These are phyloP conservation scores for Danielia oregonensis DNA, from an alignment of 805 yeast genomes.

Conservation along the genomic window DNA sequence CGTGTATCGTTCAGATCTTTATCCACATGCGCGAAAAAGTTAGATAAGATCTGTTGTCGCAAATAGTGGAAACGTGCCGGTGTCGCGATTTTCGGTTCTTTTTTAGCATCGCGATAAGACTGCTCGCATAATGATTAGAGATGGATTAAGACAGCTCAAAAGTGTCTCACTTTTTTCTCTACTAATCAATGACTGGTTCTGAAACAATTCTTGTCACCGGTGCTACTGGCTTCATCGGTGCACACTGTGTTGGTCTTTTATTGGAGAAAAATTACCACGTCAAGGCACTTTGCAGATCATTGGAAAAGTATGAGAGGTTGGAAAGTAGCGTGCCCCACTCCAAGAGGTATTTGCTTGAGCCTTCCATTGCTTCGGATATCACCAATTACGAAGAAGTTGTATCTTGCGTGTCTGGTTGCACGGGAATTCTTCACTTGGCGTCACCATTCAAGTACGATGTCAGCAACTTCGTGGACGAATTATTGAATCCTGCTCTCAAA, in stretches of 20 bases:
- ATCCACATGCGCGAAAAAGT: too few relatives aligned
- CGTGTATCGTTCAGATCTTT: too few relatives aligned
- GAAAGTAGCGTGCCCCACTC: neutral
- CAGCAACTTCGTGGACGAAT: slow-evolving; percentile 44
- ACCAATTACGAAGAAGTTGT: slow-evolving; percentile 1
- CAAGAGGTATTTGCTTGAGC: slow-evolving; percentile 2
- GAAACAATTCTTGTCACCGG: slow-evolving; percentile 6
- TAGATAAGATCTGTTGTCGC: too few relatives aligned
- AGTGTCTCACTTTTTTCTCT: neutral
- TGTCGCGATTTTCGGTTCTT: slow-evolving; percentile 2
- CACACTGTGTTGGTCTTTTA: slow-evolving; percentile 6
- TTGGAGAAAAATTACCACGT: slow-evolving; percentile 5
- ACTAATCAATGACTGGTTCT: slow-evolving; percentile 2
- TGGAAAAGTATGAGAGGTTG: slow-evolving; percentile 3
- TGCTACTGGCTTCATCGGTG: slow-evolving; percentile 8
- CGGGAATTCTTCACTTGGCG: slow-evolving; percentile 46
- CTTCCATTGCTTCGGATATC: slow-evolving; percentile 4
- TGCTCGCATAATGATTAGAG: too few relatives aligned
- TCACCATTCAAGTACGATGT: slow-evolving; percentile 50
- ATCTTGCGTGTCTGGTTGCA: slow-evolving; percentile 2
- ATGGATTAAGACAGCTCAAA: too few relatives aligned
- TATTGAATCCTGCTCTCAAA: slow-evolving; percentile 49
- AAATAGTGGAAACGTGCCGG: slow-evolving; percentile 2
- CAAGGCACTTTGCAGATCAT: slow-evolving; percentile 3
- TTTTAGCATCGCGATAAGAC: too few relatives aligned